phyloP scores from a whole-genome alignment of 2,329 filamentous ascomycete species.

The Fusarium duplospermum region DNA sequence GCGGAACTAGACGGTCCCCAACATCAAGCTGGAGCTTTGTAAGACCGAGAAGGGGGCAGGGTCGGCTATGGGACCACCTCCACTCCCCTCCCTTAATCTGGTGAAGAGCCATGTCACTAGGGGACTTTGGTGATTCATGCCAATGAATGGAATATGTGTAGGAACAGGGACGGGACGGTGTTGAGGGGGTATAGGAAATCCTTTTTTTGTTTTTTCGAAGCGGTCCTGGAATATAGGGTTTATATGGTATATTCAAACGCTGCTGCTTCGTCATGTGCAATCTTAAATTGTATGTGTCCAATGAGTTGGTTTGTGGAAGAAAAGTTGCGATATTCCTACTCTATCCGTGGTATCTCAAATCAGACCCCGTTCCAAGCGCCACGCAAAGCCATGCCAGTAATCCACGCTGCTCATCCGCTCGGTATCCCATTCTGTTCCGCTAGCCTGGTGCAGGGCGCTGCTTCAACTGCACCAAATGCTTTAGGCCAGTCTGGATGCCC shows the following conservation, averaged over 20 bases:
- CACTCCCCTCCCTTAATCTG: not conserved
- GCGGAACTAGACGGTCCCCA: conserved; percentile 52
- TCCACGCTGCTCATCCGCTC: conserved; percentile 1
- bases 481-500: conserved; percentile 55
- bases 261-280: conserved; percentile 1
- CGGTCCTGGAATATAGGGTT: not conserved
- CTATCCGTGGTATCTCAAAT: conserved; percentile 46
- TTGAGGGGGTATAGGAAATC: conserved; percentile 15
- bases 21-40: conserved; percentile 14
- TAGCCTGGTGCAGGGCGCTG: conserved; percentile 50
- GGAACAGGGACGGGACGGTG: conserved; percentile 22
- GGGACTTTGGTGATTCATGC: conserved; percentile 5
- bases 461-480: conserved; percentile 57
- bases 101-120: not conserved
- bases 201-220: conserved; percentile 9
- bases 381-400: conserved; percentile 35
- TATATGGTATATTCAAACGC: conserved; percentile 16
- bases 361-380: conserved; percentile 43
- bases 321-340: conserved; percentile 35
- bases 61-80: not conserved
- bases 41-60: not conserved
- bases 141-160: conserved; percentile 15
- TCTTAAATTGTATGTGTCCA: not conserved
- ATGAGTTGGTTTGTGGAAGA: not conserved
- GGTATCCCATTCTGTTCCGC: not conserved